Base-by-base conservation (phyloP, 2,329 filamentous ascomycete genomes). In the Verticillium isaacii region DNA sequence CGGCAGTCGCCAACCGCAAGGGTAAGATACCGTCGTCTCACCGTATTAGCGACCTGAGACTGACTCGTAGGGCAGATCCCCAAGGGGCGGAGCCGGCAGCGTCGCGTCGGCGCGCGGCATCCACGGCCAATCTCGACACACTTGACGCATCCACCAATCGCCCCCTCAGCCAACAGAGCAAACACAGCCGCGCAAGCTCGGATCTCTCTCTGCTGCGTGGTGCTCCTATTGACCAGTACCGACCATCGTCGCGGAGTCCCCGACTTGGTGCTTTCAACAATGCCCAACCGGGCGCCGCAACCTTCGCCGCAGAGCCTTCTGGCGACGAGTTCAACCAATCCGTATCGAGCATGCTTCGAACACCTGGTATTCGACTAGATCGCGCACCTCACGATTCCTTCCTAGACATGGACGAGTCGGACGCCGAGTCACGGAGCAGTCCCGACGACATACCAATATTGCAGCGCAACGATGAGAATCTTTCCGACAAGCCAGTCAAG, bases 121-220 rank as follows among this genome's bases (percentile, higher is more conserved):
- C 86, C 41, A 84, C 85, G 41, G 82, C 83, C 55, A 85, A 88
- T 69, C 77, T 89, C 32, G 85, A 89, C 68, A 76, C 82, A 39
- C 81, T 79, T 55, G 83, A 86, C 66, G 70, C 75, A 61, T 72
- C 76, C 60, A 78, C 77, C 60, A 75, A 79, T 60, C 79, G 85
- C 66, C 83, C 86, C 57, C 73, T 84, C 54, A 87, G 84, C 67
- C 80, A 86, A 65, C 81, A 86, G 69, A 88, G 81, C 76, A 90
- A 83, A 70, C 87, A 90, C 74, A 88, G 84, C 70, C 85, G 89
- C 67, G 86, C 89, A 61, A 91, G 87, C 75, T 91, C 89, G 60
- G 89, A 92, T 72, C 82, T 88, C 67, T 89, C 87, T 58, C 74
- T 85, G 56, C 75, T 85, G 62, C 83, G 82, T 64, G 84, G 81